Conservation (phyloP, 345 rosid genomes). For the Noccaea bulbosa region DNA sequence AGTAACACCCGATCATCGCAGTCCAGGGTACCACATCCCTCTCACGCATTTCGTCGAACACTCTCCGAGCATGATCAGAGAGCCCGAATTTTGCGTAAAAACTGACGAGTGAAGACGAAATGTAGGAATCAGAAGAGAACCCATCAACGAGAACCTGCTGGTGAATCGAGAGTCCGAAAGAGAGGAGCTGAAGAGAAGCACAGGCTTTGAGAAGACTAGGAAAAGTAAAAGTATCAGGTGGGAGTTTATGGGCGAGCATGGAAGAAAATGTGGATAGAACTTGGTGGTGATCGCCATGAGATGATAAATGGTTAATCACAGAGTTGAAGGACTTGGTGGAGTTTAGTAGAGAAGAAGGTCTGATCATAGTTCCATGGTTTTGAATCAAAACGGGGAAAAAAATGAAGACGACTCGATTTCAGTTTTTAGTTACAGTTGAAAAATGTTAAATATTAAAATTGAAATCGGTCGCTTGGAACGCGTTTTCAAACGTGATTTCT, state of each 20-base stretch:
- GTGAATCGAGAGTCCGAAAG: slow-evolving; percentile 56
- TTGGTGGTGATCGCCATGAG: slow-evolving; percentile 46
- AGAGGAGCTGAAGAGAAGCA: slow-evolving; percentile 47
- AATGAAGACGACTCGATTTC: too few species aligned
- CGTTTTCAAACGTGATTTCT: too few species aligned
- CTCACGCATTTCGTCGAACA: slow-evolving; percentile 57
- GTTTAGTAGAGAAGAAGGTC: slow-evolving; percentile 31
- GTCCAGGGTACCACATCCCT: slow-evolving; percentile 58
- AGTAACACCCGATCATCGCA: slow-evolving; percentile 57
- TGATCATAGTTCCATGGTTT: slow-evolving; percentile 47
- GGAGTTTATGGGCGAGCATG: slow-evolving; percentile 44
- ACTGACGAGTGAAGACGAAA: slow-evolving; percentile 55
- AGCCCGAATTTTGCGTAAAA: slow-evolving; percentile 49
- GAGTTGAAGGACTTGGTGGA: slow-evolving; percentile 48
- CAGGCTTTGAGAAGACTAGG: slow-evolving; percentile 66
- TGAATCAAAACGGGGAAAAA: not conserved
- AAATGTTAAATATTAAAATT: too few species aligned
- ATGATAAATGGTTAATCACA: slow-evolving; percentile 48
- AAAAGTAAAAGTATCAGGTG: slow-evolving; percentile 50
- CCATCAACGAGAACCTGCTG: slow-evolving; percentile 53
- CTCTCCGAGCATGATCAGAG: slow-evolving; percentile 46
- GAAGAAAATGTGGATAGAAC: slow-evolving; percentile 47
- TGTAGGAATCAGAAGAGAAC: slow-evolving; percentile 57
- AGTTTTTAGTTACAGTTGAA: too few species aligned
- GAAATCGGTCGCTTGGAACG: too few species aligned